Base-by-base conservation (phyloP, 1,284 basidiomycete species). In the Ganoderma lingzhi region DNA sequence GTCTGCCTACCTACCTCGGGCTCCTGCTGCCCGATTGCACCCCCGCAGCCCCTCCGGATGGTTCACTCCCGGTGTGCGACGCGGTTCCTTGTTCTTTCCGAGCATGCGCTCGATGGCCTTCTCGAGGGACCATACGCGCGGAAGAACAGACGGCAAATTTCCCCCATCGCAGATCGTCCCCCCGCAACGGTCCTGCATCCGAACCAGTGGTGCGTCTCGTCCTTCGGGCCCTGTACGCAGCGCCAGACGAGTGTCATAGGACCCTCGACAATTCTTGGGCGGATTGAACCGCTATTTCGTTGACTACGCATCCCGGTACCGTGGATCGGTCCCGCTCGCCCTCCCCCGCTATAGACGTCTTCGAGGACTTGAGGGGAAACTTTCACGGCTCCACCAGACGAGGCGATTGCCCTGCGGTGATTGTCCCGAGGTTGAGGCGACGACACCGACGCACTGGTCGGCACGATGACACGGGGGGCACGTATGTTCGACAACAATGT, bases 221-320 rank as follows among this genome's bases (percentile, higher is more conserved):
- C 17, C 53, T 59, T 39, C 37, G 66, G 68, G 53, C 53, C 62
- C 65, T 66, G 69, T 64, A 64, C 58, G 58, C 60, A 30, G 61
- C 61, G 42, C 45, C 58, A 35, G 63, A 44, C 62, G 55, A 30
- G 30, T 30, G n/a, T 42, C 60, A 28, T 53, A 19, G 53, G 59
- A 14, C 44, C 37, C 58, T 48, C 55, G 62, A 55, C 48, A 41
- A 28, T 66, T 67, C 56, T 39, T 51, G 64, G 48, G 35, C 58
- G 41, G 17, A 67, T 73, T 62, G 67, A 59, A 65, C 71, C 71
- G 69, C 71, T 73, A 73, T 44, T 69, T 70, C 62, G 59, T 39
- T 59, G 55, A 62, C 48, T 32, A 30, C 51, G 23, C 35, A 12
- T 0, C 55, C 60, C 67, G 67, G 67, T 2, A 48, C 66, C 66